A percentile compares a stretch with the other conserved stretches of the same genome.
phyloP scores from a whole-genome alignment of 2,329 filamentous ascomycete genomes.

The Ophiocordyceps camponoti-floridani region DNA sequence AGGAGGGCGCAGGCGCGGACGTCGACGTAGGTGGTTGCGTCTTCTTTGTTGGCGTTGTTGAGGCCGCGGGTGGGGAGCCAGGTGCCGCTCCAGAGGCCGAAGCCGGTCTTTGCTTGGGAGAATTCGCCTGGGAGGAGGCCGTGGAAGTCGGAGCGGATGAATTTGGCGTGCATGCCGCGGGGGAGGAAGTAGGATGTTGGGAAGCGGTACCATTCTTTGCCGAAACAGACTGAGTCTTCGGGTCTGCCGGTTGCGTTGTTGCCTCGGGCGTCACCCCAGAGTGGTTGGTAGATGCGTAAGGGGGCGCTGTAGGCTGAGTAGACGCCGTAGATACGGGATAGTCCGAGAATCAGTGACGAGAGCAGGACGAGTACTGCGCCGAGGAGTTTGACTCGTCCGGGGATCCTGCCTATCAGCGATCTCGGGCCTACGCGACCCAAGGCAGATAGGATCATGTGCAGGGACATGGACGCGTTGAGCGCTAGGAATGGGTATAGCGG shows the following conservation, averaged over 20 bases:
- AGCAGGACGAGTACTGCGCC: conserved; percentile 43
- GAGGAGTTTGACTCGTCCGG: conserved; percentile 54
- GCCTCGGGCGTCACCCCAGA: conserved; percentile 35
- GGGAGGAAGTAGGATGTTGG: conserved; percentile 86
- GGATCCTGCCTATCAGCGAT: conserved; percentile 51
- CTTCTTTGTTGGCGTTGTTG: conserved; percentile 84
- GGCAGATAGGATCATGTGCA: conserved; percentile 63
- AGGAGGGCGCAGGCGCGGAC: conserved; percentile 63
- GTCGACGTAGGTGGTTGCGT: conserved; percentile 70
- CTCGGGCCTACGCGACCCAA: conserved; percentile 54
- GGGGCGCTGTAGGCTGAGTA: conserved; percentile 75
- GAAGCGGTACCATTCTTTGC: conserved; percentile 97
- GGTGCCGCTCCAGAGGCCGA: conserved; percentile 65
- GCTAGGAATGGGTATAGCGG: conserved; percentile 82
- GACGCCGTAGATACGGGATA: conserved; percentile 58
- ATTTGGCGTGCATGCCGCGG: conserved; percentile 67
- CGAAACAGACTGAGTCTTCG: conserved; percentile 66
- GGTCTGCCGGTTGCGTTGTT: conserved; percentile 28
- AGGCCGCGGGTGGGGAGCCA: conserved; percentile 69
- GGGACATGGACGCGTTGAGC: conserved; percentile 68
- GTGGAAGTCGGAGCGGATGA: conserved; percentile 76
- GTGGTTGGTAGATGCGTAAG: conserved; percentile 47
- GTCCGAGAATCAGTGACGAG: conserved; percentile 43
- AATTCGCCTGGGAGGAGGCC: conserved; percentile 87
- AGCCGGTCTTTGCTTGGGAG: conserved; percentile 49